Base-by-base conservation (phyloP, 768 basidiomycete species). In the Dendrothele bispora region DNA sequence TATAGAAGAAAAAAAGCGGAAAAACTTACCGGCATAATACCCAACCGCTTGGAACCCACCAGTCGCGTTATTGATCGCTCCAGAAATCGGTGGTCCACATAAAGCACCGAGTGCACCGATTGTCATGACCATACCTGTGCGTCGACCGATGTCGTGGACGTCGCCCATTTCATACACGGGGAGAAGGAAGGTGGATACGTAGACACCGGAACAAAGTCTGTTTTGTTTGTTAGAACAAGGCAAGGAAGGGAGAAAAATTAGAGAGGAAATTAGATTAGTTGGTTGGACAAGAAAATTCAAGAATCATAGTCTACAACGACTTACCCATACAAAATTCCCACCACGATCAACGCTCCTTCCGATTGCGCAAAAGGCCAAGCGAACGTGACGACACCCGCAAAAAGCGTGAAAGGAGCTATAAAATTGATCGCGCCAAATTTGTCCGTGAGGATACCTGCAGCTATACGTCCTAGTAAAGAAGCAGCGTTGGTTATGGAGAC, bases 361-460 rank as follows among this genome's bases (percentile, higher is more conserved):
- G 60, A 72, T 28, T 57, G 62, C 0, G 76, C 75, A 58, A 80
- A 84, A 1, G 90, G 90, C 91, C 90, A 92, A 3, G 70, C 69
- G 54, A 81, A 82, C 0, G 88, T 88, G 38, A 84, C 56, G 21
- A 80, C 61, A 0, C 75, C 85, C 0, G 83, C 80, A 1, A 77
- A 32, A 15, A 73, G 43, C 1, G 79, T 83, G 26, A 82, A 80
- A 0, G 87, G 84, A 7, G 74, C 76, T 73, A 90, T 83, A 26
- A 86, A 68, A 51, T 85, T 90, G 53, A 89, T 69, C 0, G 79
- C 62, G n/a, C 86, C 86, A 18, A 78, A 28, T 21, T 66, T 59
- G 61, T 88, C 86, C 2, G 76, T 74, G 1, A 83, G 39, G 21
- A 73, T 44, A 7, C 86, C 86, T 0, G 74, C 72, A 1, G 63